Evolutionary conservation across 2,329 filamentous ascomycete genomes (phyloP).

Genomic region (Blastomyces percursus): DNA sequence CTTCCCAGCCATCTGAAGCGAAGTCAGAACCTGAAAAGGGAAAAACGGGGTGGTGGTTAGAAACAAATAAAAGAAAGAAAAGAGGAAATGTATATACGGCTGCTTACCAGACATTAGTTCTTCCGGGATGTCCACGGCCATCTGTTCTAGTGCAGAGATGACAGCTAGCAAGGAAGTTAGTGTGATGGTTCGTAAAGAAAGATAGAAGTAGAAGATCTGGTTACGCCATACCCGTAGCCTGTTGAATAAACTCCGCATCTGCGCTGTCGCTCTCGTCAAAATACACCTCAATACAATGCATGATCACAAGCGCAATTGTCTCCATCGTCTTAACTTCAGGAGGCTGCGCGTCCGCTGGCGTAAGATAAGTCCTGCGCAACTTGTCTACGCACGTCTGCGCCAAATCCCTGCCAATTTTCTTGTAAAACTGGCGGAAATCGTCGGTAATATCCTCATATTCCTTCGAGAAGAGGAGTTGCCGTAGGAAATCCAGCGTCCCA

Average conservation of each 20-base stretch:
- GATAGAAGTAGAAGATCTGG: not conserved
- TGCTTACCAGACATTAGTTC: constrained; percentile 32
- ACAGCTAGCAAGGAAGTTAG: constrained; percentile 20
- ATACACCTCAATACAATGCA: constrained; percentile 30
- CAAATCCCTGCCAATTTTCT: constrained; percentile 24
- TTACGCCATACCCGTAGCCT: constrained; percentile 26
- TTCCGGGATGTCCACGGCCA: constrained; percentile 29
- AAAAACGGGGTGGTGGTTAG: constrained; percentile 16
- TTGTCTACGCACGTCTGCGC: constrained; percentile 24
- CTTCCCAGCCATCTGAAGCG: constrained; percentile 34
- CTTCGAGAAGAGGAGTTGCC: constrained; percentile 32
- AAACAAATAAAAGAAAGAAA: constrained; percentile 9
- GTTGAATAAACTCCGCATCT: constrained; percentile 24
- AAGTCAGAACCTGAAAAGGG: constrained; percentile 29
- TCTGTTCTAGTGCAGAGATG: constrained; percentile 24
- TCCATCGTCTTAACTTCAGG: constrained; percentile 30
- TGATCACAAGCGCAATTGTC: constrained; percentile 28
- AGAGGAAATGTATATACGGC: not conserved
- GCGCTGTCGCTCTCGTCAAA: constrained; percentile 27
- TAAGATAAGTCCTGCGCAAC: constrained; percentile 25
- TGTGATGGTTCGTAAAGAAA: constrained; percentile 1
- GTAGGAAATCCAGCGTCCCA: constrained; percentile 35
- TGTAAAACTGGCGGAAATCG: constrained; percentile 20
- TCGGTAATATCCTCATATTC: constrained; percentile 22
- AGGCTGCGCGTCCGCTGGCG: constrained; percentile 13